Evolutionary conservation across 306 rosid species (phyloP).

Genomic region (Lupinus albus): DNA sequence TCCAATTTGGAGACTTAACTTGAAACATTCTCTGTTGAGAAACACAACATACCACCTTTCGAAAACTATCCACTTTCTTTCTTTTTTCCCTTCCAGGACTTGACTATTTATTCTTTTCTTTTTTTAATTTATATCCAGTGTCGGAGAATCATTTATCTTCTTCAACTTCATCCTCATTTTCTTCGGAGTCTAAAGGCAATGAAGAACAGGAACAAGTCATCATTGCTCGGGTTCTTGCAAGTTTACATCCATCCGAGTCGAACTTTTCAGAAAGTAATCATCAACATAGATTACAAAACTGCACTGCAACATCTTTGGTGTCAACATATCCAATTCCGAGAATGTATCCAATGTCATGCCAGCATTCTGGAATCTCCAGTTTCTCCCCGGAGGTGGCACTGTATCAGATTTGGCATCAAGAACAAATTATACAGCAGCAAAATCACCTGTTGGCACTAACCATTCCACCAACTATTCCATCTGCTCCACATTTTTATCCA

Average conservation of each 20-base stretch:
- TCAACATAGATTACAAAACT: constrained; percentile 44
- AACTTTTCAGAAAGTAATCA: constrained; percentile 42
- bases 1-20: constrained; percentile 28
- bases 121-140: constrained; percentile 56
- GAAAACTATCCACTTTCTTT: not conserved
- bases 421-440: constrained; percentile 65
- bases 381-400: constrained; percentile 58
- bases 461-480: constrained; percentile 54
- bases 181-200: constrained; percentile 50
- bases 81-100: constrained; percentile 14
- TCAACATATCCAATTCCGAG: constrained; percentile 47
- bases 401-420: constrained; percentile 81
- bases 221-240: constrained; percentile 64
- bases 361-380: constrained; percentile 53
- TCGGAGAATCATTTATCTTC: constrained; percentile 54
- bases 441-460: constrained; percentile 56
- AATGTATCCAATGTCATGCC: constrained; percentile 52
- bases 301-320: constrained; percentile 37
- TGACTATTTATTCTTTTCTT: not conserved
- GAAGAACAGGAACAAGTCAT: constrained; percentile 75
- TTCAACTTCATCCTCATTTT: constrained; percentile 42
- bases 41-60: not conserved
- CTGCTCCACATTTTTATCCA: constrained; percentile 60
- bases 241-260: constrained; percentile 48
- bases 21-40: constrained; percentile 27